Conservation (phyloP, 176 grass and related monocot species). For the bread wheat (Triticum aestivum) region DNA sequence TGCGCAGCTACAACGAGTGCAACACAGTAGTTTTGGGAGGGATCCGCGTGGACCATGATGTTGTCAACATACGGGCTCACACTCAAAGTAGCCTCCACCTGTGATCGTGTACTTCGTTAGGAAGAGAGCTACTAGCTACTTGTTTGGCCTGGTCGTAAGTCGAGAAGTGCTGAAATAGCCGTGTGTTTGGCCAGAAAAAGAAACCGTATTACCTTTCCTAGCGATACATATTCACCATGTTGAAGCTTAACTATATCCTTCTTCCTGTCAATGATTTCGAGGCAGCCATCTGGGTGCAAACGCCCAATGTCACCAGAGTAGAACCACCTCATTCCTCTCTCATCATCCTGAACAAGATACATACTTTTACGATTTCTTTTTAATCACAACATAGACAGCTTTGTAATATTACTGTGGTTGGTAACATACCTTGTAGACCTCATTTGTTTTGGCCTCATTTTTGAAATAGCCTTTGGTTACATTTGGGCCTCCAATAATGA, state of each 20-base stretch:
- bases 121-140: neutral
- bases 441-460: constrained; percentile 89
- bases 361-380: neutral
- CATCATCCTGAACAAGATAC: constrained; percentile 59
- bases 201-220: constrained; percentile 68
- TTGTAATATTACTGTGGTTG: neutral
- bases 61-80: constrained; percentile 74
- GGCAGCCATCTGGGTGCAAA: constrained; percentile 84
- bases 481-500: constrained; percentile 88
- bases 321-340: constrained; percentile 90
- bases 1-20: constrained; percentile 60
- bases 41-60: constrained; percentile 89
- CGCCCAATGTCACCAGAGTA: constrained; percentile 84
- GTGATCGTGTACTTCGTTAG: constrained; percentile 20
- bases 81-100: constrained; percentile 79
- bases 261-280: constrained; percentile 95
- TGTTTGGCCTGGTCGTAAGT: neutral
- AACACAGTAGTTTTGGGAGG: constrained; percentile 76
- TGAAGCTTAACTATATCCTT: constrained; percentile 99
- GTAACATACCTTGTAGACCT: constrained; percentile 78
- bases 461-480: constrained; percentile 91
- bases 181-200: neutral
- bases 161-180: neutral
- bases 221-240: constrained; percentile 96
- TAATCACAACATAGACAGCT: neutral